Evolutionary conservation across 2,329 filamentous ascomycete genomes (phyloP).

Genomic region (Macrophomina phaseolina): DNA sequence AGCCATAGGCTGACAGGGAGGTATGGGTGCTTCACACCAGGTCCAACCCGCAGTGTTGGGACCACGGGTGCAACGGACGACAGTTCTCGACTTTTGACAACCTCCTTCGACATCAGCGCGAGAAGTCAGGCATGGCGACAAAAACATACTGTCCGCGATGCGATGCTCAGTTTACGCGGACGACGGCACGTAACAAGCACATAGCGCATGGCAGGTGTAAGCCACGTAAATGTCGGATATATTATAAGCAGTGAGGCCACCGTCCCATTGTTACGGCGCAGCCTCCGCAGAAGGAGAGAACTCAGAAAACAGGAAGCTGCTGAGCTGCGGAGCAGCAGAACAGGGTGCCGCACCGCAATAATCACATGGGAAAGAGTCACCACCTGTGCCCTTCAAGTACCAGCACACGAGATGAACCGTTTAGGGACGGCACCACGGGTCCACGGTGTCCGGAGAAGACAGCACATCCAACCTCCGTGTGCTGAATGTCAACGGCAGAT

Average conservation of each 20-base stretch:
- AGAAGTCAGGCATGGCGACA: constrained; percentile 88
- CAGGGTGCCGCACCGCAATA: too few relatives aligned
- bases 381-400: too few relatives aligned
- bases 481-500: too few relatives aligned
- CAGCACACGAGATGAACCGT: too few relatives aligned
- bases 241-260: constrained; percentile 7
- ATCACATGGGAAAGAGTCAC: too few relatives aligned
- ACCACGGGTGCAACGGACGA: constrained; percentile 93
- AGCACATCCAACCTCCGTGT: too few relatives aligned
- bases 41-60: constrained; percentile 94
- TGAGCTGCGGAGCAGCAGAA: too few relatives aligned
- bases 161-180: constrained; percentile 90
- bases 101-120: constrained; percentile 86
- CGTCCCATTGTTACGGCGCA: too few relatives aligned
- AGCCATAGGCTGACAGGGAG: constrained; percentile 38
- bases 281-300: too few relatives aligned
- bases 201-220: constrained; percentile 91
- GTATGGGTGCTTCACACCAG: constrained; percentile 77
- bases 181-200: constrained; percentile 86
- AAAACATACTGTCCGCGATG: constrained; percentile 92
- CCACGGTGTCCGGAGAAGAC: too few relatives aligned
- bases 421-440: too few relatives aligned
- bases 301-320: too few relatives aligned
- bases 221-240: constrained; percentile 61
- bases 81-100: constrained; percentile 98